phyloP scores from a whole-genome alignment of 2,329 filamentous ascomycete species.

The Fusarium sacchari region DNA sequence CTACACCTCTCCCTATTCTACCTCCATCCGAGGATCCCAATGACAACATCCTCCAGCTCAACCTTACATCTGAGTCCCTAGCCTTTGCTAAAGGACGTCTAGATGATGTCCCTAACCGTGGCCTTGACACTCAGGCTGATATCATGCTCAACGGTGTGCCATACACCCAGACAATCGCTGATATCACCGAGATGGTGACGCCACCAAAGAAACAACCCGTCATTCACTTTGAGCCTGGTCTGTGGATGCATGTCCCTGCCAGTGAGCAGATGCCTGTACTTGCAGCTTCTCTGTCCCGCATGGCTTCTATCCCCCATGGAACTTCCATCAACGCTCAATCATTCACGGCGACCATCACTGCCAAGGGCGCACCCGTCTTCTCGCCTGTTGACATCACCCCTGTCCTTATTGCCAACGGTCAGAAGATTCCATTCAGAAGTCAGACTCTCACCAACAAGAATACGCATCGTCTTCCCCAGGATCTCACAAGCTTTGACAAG shows the following conservation, averaged over 20 bases:
- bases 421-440: conserved; percentile 1
- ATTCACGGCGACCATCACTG: conserved; percentile 31
- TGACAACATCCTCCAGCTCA: conserved; percentile 51
- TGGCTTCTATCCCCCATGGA: conserved; percentile 56
- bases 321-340: conserved; percentile 56
- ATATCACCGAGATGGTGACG: conserved; percentile 44
- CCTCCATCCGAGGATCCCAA: conserved; percentile 18
- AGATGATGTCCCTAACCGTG: conserved; percentile 51
- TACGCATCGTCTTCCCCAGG: conserved; percentile 44
- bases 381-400: conserved; percentile 43
- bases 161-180: conserved; percentile 50
- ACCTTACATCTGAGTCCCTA: conserved; percentile 50
- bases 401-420: conserved; percentile 10
- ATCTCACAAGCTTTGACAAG: conserved; percentile 42
- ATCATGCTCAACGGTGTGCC: conserved; percentile 50
- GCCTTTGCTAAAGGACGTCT: conserved; percentile 47
- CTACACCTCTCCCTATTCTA: conserved; percentile 22
- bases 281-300: conserved; percentile 45
- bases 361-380: conserved; percentile 34
- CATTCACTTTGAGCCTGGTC: conserved; percentile 55
- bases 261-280: conserved; percentile 37
- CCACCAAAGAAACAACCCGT: conserved; percentile 36
- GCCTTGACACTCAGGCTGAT: conserved; percentile 46
- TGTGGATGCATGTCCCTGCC: conserved; percentile 53
- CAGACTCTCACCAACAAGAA: conserved; percentile 2